Percentiles rank a stretch among this genome's conserved stretches.
phyloP scores from a whole-genome alignment of 352 stramenopile genomes.

The Nothophytophthora sp. region DNA sequence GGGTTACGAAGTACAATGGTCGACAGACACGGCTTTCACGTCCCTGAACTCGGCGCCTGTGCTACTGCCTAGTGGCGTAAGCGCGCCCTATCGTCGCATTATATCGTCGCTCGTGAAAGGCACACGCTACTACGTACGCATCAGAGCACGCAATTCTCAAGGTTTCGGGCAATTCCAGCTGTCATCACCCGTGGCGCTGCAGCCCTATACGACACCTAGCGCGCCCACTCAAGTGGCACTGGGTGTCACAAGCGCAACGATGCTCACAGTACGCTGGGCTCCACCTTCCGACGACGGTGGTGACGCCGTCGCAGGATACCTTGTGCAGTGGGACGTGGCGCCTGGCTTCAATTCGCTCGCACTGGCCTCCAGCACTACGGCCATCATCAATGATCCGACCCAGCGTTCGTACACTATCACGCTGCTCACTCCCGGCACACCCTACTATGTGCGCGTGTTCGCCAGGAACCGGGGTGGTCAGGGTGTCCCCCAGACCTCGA shows the following conservation, averaged over 20 bases:
- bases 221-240: slow-evolving; percentile 85
- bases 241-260: slow-evolving; percentile 80
- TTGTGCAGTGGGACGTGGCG: slow-evolving; percentile 93
- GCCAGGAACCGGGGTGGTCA: slow-evolving; percentile 65
- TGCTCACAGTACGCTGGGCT: slow-evolving; percentile 91
- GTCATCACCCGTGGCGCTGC: slow-evolving; percentile 87
- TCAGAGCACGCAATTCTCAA: slow-evolving; percentile 72
- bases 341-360: slow-evolving; percentile 86
- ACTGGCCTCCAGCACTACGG: slow-evolving; percentile 54
- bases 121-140: slow-evolving; percentile 71
- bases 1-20: slow-evolving; percentile 94
- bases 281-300: slow-evolving; percentile 88
- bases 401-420: slow-evolving; percentile 81
- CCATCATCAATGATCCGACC: slow-evolving; percentile 54
- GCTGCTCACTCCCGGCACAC: slow-evolving; percentile 73
- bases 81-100: slow-evolving; percentile 57
- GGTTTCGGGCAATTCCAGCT: slow-evolving; percentile 79
- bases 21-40: slow-evolving; percentile 74
- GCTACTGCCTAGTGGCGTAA: slow-evolving; percentile 52
- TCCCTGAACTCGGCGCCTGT: slow-evolving; percentile 36
- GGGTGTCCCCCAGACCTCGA: slow-evolving; percentile 59
- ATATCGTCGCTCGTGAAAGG: slow-evolving; percentile 71
- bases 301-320: slow-evolving; percentile 87
- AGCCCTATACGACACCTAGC: slow-evolving; percentile 91
- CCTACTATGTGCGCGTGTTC: slow-evolving; percentile 91